Evolutionary conservation across 2,329 filamentous ascomycete species (phyloP).

Genomic region (Aspergillus amoenus): DNA sequence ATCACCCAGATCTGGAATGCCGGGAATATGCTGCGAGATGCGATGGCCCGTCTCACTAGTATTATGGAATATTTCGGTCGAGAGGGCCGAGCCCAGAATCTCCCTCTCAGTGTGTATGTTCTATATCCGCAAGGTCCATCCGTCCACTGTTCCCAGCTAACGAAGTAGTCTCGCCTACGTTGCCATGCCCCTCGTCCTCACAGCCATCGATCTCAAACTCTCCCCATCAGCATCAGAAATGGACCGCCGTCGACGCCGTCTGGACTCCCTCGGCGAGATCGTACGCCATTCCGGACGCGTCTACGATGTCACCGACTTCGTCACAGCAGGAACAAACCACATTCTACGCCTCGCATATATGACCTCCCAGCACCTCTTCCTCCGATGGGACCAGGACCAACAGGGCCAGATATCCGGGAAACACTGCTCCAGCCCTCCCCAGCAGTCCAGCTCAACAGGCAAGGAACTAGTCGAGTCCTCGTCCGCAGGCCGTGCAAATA

Average conservation of each 20-base stretch:
- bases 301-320: constrained; percentile 30
- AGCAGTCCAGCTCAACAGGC: background rate
- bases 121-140: background rate
- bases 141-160: background rate
- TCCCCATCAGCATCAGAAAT: constrained; percentile 20
- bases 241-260: constrained; percentile 15
- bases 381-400: constrained; percentile 9
- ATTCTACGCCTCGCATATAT: constrained; percentile 27
- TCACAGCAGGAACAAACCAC: constrained; percentile 24
- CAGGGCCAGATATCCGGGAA: background rate
- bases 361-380: constrained; percentile 25
- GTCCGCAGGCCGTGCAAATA: constrained; percentile 12
- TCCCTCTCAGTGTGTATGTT: constrained; percentile 51
- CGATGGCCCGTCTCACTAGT: constrained; percentile 46
- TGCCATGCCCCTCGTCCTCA: constrained; percentile 27
- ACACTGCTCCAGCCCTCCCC: background rate
- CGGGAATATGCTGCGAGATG: constrained; percentile 45
- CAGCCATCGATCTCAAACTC: constrained; percentile 30
- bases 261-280: constrained; percentile 23
- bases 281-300: constrained; percentile 23
- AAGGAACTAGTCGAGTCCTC: background rate
- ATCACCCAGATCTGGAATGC: constrained; percentile 33
- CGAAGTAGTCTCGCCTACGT: constrained; percentile 24
- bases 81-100: constrained; percentile 46
- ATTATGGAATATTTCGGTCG: constrained; percentile 51